Evolutionary conservation across 1,139 yeast species (phyloP).

Genomic region (Suhomyces terraborum): DNA sequence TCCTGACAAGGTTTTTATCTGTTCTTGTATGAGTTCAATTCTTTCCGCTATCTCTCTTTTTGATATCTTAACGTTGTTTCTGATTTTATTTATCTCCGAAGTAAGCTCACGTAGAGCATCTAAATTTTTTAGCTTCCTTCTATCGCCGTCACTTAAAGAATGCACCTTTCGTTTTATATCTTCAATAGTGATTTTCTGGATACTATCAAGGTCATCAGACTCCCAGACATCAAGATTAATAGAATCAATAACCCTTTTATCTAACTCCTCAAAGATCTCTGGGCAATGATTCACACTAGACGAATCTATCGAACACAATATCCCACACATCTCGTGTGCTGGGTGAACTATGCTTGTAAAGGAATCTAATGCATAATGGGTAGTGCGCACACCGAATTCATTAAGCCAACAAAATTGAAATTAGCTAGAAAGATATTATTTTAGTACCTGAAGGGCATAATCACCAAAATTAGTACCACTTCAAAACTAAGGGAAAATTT

Average conservation of each 20-base stretch:
- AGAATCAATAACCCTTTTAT: not conserved
- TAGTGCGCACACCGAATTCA: too few species aligned
- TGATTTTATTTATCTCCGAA: conserved; percentile 25
- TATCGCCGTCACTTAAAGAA: conserved; percentile 24
- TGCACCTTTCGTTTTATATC: conserved; percentile 21
- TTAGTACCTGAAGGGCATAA: too few species aligned
- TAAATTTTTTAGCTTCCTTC: conserved; percentile 30
- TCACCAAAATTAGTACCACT: too few species aligned
- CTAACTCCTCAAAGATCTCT: not conserved
- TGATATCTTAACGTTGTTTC: conserved; percentile 33
- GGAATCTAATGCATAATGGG: too few species aligned
- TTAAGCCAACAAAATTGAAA: too few species aligned
- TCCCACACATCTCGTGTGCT: conserved; percentile 1
- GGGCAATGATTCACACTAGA: not conserved
- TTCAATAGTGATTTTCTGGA: conserved; percentile 18
- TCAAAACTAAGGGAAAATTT: too few species aligned
- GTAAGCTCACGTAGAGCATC: conserved; percentile 28
- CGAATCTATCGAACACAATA: not conserved
- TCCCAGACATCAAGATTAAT: conserved; percentile 22
- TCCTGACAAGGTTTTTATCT: conserved; percentile 9
- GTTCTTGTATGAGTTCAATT: conserved; percentile 5
- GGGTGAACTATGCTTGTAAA: too few species aligned
- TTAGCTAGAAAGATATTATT: too few species aligned
- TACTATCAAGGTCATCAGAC: conserved; percentile 19
- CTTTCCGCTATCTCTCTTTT: conserved; percentile 18